Evolutionary conservation across 176 grass and related monocot genomes (phyloP).

Genomic region (Calamus simplicifolius): DNA sequence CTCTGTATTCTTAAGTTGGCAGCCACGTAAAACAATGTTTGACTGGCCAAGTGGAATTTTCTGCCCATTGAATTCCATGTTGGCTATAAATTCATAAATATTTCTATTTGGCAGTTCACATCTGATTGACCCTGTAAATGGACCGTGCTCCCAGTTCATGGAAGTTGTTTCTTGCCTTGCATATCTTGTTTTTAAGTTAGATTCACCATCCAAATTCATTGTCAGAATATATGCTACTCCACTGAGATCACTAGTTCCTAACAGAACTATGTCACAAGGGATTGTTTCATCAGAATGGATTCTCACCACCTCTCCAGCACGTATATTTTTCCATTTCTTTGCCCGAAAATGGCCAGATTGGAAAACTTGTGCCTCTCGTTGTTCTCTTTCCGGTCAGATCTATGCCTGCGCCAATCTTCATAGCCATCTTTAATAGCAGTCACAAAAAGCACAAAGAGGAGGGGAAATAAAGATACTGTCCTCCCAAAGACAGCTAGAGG

Average conservation of each 20-base stretch:
- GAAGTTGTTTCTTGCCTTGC: conserved; percentile 79
- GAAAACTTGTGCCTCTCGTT: conserved; percentile 83
- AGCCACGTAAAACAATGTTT: conserved; percentile 92
- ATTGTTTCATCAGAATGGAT: conserved; percentile 83
- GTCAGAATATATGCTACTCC: conserved; percentile 99
- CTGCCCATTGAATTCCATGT: conserved; percentile 72
- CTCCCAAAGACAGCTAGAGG: conserved; percentile 98
- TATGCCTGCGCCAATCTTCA: conserved; percentile 95
- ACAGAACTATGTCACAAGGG: conserved; percentile 95
- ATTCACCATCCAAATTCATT: conserved; percentile 99
- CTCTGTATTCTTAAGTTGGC: conserved; percentile 94
- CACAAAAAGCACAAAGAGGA: conserved; percentile 90
- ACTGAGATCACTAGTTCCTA: conserved; percentile 82
- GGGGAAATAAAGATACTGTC: conserved; percentile 90
- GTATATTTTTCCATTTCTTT: conserved; percentile 95
- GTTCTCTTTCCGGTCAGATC: conserved; percentile 95
- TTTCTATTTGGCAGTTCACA: conserved; percentile 98
- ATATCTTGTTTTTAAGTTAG: conserved; percentile 98
- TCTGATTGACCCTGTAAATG: conserved; percentile 67
- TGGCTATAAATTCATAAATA: conserved; percentile 97
- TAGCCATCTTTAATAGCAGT: conserved; percentile 99
- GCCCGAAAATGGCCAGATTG: conserved; percentile 69
- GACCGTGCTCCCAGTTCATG: conserved; percentile 37
- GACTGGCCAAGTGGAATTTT: conserved; percentile 93
- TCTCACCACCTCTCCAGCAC: conserved; percentile 87